Conservation (phyloP, 768 basidiomycete species). For the Pisolithus marmoratus region DNA sequence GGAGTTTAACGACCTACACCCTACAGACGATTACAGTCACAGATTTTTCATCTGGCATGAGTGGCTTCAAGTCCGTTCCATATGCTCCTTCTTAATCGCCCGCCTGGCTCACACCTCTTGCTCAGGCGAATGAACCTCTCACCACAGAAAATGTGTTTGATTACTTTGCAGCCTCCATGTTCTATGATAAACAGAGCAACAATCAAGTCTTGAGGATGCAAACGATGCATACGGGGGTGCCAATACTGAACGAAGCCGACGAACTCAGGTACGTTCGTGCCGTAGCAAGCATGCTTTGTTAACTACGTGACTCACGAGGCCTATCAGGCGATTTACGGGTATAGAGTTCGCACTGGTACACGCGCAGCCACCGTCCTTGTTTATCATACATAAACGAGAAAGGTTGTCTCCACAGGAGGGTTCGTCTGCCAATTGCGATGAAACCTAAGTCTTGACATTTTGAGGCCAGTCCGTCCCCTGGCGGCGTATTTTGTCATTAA, state of each 20-base stretch:
- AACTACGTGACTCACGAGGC: constrained; percentile 4
- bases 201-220: constrained; percentile 94
- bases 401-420: constrained; percentile 81
- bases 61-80: constrained; percentile 63
- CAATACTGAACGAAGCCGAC: constrained; percentile 74
- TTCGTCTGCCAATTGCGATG: constrained; percentile 27
- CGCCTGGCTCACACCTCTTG: not conserved
- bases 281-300: not conserved
- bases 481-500: constrained; percentile 86
- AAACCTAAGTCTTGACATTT: not conserved
- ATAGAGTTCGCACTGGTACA: constrained; percentile 85
- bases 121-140: constrained; percentile 71
- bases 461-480: constrained; percentile 57
- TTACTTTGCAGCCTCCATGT: constrained; percentile 87
- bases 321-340: constrained; percentile 72
- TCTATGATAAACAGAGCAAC: constrained; percentile 91
- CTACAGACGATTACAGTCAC: constrained; percentile 75
- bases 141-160: constrained; percentile 78
- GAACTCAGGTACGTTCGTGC: constrained; percentile 65
- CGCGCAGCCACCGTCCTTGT: constrained; percentile 72
- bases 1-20: constrained; percentile 63
- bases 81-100: not conserved
- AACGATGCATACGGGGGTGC: constrained; percentile 77
- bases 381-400: constrained; percentile 87
- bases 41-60: constrained; percentile 89